phyloP scores from a whole-genome alignment of 495 filamentous ascomycete species.

The Trichoderma orchidacearum region DNA sequence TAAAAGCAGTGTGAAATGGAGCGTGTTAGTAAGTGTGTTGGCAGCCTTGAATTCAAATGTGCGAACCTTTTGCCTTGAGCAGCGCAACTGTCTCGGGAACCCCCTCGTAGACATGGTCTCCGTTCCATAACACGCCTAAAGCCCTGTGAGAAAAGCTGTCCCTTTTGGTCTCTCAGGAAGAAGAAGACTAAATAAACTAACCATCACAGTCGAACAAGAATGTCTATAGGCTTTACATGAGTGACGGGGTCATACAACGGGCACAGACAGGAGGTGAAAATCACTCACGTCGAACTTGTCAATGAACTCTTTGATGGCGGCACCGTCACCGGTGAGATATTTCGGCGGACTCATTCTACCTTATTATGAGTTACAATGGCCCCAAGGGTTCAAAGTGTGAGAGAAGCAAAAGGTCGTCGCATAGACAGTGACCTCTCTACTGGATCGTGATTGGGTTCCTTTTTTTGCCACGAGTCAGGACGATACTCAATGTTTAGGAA shows the following conservation, averaged over 20 bases:
- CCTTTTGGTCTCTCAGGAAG: too few species aligned
- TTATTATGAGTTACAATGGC: not conserved
- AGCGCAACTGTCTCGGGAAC: conserved; percentile 72
- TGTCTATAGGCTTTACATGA: conserved; percentile 36
- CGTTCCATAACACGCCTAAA: conserved; percentile 95
- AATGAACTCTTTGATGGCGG: conserved; percentile 66
- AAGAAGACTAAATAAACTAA: conserved; percentile 21
- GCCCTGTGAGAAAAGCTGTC: not conserved
- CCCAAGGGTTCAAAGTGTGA: not conserved
- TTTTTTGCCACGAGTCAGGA: too few species aligned
- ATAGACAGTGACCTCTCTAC: too few species aligned
- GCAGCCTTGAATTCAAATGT: not conserved
- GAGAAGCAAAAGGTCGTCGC: not conserved
- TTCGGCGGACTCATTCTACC: conserved; percentile 31
- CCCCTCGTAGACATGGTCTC: conserved; percentile 73
- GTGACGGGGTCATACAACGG: conserved; percentile 4
- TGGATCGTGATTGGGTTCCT: too few species aligned
- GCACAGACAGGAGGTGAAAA: conserved; percentile 1
- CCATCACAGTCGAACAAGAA: conserved; percentile 98
- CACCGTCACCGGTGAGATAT: conserved; percentile 69
- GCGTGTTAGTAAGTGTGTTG: not conserved
- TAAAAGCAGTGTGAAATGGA: conserved; percentile 13
- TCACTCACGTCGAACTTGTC: conserved; percentile 78
- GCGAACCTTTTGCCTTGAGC: conserved; percentile 61
- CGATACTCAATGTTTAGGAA: too few species aligned